Evolutionary conservation across 306 rosid genomes (phyloP).

Genomic region (Corylus americana): DNA sequence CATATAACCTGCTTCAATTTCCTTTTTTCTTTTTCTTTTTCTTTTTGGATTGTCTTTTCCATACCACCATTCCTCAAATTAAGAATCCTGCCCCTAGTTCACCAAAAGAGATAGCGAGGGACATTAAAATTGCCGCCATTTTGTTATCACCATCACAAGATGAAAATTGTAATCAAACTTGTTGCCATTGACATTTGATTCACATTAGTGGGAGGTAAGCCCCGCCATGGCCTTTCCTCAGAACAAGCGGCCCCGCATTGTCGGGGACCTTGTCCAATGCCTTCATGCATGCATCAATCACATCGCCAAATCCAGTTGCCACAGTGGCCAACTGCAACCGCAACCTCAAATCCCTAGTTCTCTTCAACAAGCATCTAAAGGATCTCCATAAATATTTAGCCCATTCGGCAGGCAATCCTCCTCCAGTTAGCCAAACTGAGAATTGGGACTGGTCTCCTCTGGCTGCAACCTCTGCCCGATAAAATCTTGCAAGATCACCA

Average conservation of each 20-base stretch:
- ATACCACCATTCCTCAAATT: neutral
- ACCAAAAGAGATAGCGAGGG: neutral
- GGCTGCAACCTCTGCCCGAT: constrained; percentile 87
- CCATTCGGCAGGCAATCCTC: constrained; percentile 98
- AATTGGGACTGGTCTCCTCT: constrained; percentile 97
- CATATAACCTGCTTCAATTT: constrained; percentile 4
- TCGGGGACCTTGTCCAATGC: constrained; percentile 85
- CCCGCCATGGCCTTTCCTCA: constrained; percentile 94
- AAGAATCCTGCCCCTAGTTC: neutral
- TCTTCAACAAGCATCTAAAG: constrained; percentile 79
- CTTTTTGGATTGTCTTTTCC: constrained; percentile 2
- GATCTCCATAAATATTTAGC: constrained; percentile 91
- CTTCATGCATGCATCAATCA: constrained; percentile 53
- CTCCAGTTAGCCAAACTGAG: constrained; percentile 97
- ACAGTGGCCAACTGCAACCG: constrained; percentile 67
- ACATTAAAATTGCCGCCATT: neutral
- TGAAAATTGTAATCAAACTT: neutral
- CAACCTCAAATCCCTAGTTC: constrained; percentile 86
- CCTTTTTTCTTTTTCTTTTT: neutral
- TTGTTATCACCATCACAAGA: neutral
- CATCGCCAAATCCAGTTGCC: constrained; percentile 84
- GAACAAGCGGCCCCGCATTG: constrained; percentile 78
- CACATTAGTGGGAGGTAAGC: constrained; percentile 94
- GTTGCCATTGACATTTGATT: constrained; percentile 23
- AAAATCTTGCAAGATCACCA: constrained; percentile 77